Percentiles rank a stretch among this genome's conserved stretches.
phyloP scores from a whole-genome alignment of 768 basidiomycete genomes.

The Lactifluus hygrophoroides region DNA sequence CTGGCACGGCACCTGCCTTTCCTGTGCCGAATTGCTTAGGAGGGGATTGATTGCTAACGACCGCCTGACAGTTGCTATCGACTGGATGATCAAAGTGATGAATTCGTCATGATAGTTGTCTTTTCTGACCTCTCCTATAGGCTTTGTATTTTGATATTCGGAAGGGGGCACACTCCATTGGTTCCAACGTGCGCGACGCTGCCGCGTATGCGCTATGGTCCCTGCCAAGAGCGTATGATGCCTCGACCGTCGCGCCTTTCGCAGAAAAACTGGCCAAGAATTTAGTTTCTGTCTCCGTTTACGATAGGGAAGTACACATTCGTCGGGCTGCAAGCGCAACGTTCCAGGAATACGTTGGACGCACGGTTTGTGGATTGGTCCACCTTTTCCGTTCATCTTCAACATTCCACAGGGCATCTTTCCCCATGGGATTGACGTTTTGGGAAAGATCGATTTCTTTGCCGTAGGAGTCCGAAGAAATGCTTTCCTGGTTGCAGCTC shows the following conservation, averaged over 20 bases:
- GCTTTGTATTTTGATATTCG: constrained; percentile 88
- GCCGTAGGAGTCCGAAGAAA: constrained; percentile 80
- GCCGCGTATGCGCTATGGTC: constrained; percentile 95
- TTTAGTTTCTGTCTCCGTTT: constrained; percentile 74
- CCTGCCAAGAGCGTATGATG: constrained; percentile 69
- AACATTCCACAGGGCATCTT: constrained; percentile 60
- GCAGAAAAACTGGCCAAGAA: constrained; percentile 56
- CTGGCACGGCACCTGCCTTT: constrained; percentile 93
- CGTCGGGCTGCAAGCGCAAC: constrained; percentile 94
- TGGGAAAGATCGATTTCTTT: constrained; percentile 91
- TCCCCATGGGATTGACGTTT: constrained; percentile 88
- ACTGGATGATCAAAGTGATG: constrained; percentile 73
- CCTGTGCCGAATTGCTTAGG: constrained; percentile 87
- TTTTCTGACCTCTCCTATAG: constrained; percentile 32
- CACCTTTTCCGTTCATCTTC: not conserved
- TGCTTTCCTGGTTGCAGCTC: constrained; percentile 78
- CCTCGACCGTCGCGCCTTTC: constrained; percentile 48
- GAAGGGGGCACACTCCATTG: constrained; percentile 88
- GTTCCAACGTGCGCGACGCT: constrained; percentile 90
- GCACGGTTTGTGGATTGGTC: constrained; percentile 55
- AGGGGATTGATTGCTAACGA: constrained; percentile 58
- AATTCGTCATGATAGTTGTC: not conserved
- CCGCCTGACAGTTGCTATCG: constrained; percentile 54
- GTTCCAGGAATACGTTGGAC: constrained; percentile 93
- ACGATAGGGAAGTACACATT: constrained; percentile 92